Conservation (phyloP, 2,329 filamentous ascomycete species). For the Sclerotinia sclerotiorum region DNA sequence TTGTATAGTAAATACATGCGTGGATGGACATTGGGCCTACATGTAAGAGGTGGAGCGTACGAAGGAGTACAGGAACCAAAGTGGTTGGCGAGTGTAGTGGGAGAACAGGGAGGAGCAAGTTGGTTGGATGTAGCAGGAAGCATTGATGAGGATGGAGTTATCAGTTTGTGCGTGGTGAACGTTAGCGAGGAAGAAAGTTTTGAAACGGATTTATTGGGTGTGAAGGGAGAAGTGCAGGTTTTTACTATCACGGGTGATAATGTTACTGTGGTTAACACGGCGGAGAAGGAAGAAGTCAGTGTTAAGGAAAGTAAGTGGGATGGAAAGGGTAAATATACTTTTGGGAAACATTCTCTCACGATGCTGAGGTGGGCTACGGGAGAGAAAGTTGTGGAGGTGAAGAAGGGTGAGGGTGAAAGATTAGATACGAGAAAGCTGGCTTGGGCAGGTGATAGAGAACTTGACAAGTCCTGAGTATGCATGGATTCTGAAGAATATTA, state of each 20-base stretch:
- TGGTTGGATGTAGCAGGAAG: constrained; percentile 68
- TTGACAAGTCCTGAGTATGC: constrained; percentile 11
- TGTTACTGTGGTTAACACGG: constrained; percentile 61
- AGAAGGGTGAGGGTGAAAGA: constrained; percentile 29
- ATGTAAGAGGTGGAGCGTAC: constrained; percentile 64
- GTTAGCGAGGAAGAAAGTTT: constrained; percentile 61
- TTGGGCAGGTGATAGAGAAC: constrained; percentile 28
- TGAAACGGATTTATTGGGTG: constrained; percentile 58
- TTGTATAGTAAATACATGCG: constrained; percentile 70
- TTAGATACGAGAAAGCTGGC: constrained; percentile 38
- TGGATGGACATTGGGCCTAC: constrained; percentile 64
- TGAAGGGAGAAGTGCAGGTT: constrained; percentile 55
- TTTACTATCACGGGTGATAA: constrained; percentile 61
- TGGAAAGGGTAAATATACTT: constrained; percentile 60
- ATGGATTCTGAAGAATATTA: no score
- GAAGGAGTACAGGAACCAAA: constrained; percentile 63
- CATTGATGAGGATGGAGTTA: constrained; percentile 56
- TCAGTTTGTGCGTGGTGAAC: constrained; percentile 73
- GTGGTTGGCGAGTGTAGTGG: constrained; percentile 64
- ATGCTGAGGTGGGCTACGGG: constrained; percentile 54
- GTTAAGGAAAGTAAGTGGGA: constrained; percentile 64
- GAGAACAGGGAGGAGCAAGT: constrained; percentile 55
- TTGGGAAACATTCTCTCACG: constrained; percentile 69
- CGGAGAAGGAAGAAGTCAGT: constrained; percentile 60
- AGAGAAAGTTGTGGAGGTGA: constrained; percentile 35